phyloP scores from a whole-genome alignment of 192 early-diverging fungal species.

The Mortierella antarctica region DNA sequence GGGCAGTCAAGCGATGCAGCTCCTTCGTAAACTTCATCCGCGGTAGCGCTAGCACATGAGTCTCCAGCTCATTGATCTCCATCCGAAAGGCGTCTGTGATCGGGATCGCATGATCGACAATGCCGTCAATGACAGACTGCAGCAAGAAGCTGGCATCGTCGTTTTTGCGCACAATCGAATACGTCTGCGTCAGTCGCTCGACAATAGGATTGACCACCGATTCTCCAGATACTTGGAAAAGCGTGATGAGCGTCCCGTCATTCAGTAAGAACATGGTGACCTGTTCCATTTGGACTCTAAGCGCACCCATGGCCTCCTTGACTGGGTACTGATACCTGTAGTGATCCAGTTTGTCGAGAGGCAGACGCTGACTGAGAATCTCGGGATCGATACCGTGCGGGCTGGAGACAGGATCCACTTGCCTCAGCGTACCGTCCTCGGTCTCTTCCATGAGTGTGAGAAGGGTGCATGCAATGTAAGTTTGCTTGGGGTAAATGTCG shows the following conservation, averaged over 20 bases:
- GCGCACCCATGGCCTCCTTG: background rate
- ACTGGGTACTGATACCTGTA: constrained; percentile 21
- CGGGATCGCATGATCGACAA: constrained; percentile 59
- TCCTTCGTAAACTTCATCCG: constrained; percentile 54
- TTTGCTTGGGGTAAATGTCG: constrained; percentile 44
- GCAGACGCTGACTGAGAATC: constrained; percentile 18
- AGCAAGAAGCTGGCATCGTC: constrained; percentile 56
- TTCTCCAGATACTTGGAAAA: constrained; percentile 54
- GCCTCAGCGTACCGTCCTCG: constrained; percentile 20
- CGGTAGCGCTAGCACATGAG: constrained; percentile 49
- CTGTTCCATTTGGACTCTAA: constrained; percentile 48
- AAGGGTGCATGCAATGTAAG: constrained; percentile 37
- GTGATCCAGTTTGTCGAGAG: constrained; percentile 40
- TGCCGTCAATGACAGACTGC: constrained; percentile 59
- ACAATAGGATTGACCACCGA: constrained; percentile 52
- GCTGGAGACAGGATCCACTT: constrained; percentile 15
- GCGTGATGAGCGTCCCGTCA: constrained; percentile 50
- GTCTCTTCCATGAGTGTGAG: constrained; percentile 31
- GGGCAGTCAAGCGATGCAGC: constrained; percentile 58
- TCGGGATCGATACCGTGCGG: constrained; percentile 27
- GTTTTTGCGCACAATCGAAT: constrained; percentile 38
- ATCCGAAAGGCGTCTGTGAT: constrained; percentile 57
- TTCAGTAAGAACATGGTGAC: constrained; percentile 52
- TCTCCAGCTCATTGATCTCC: constrained; percentile 55
- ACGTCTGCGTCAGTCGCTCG: constrained; percentile 37